A percentile compares a stretch with the other conserved stretches of the same genome.
These are phyloP conservation scores for Gaultheria prostrata DNA, from an alignment of 148 eudicot genomes.

Conservation along the genomic window DNA sequence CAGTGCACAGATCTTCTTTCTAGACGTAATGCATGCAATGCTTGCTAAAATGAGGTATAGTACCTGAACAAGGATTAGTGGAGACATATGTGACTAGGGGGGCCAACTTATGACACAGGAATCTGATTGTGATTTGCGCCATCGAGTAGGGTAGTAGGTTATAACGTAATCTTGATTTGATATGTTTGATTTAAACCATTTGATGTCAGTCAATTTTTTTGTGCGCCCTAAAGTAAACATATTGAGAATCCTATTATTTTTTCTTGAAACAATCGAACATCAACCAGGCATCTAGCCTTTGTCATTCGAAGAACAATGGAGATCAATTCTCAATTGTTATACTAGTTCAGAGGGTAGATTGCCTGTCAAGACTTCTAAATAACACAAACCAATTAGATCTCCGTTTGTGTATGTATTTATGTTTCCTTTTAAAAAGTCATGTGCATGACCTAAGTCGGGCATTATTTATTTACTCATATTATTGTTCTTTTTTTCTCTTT, in stretches of 20 bases:
- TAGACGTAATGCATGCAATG: not conserved
- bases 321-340: not conserved
- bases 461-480: conserved; percentile 8
- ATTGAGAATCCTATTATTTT: not conserved
- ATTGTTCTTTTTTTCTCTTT: not conserved
- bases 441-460: not conserved
- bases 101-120: not conserved
- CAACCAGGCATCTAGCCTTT: not conserved
- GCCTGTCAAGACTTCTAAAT: not conserved
- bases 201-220: not conserved
- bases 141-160: not conserved
- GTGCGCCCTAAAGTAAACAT: not conserved
- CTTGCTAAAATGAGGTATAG: not conserved
- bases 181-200: not conserved
- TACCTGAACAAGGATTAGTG: not conserved
- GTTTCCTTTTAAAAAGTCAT: not conserved
- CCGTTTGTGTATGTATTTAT: not conserved
- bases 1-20: not conserved
- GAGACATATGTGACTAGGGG: not conserved
- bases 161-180: not conserved
- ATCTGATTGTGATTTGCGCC: not conserved
- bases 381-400: not conserved
- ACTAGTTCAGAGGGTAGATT: not conserved
- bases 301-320: not conserved
- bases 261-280: not conserved